phyloP scores from a whole-genome alignment of 2,329 filamentous ascomycete species.

The Lasiodiplodia gonubiensis region DNA sequence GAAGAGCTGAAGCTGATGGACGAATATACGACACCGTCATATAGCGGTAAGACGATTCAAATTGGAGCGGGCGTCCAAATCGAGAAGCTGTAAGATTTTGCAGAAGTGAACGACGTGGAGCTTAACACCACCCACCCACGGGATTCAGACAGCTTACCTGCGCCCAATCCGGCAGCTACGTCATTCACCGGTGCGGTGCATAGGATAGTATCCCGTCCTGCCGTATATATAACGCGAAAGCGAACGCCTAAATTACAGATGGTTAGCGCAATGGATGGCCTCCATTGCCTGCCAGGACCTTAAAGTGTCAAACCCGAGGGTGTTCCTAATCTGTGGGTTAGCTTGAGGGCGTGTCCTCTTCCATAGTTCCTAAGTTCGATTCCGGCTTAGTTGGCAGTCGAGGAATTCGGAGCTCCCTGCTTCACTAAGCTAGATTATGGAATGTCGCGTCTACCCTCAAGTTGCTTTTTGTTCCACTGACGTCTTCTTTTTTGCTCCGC shows the following conservation, averaged over 20 bases:
- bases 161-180: too few relatives aligned
- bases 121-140: too few relatives aligned
- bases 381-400: neutral
- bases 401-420: too few relatives aligned
- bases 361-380: neutral
- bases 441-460: too few relatives aligned
- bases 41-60: slow-evolving; percentile 38
- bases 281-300: neutral
- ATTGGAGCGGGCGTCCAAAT: slow-evolving; percentile 43
- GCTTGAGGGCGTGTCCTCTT: too few relatives aligned
- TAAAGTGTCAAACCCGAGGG: neutral
- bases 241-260: neutral
- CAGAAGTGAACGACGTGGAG: slow-evolving; percentile 32
- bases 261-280: neutral
- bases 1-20: slow-evolving; percentile 41
- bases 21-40: slow-evolving; percentile 36
- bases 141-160: too few relatives aligned
- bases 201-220: too few relatives aligned
- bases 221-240: neutral
- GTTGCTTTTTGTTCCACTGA: too few relatives aligned
- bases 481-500: too few relatives aligned
- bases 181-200: too few relatives aligned
- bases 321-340: neutral
- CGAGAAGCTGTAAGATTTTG: slow-evolving; percentile 37
- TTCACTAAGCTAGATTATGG: too few relatives aligned